phyloP scores from a whole-genome alignment of 257 asterid species.

The Ballota nigra region DNA sequence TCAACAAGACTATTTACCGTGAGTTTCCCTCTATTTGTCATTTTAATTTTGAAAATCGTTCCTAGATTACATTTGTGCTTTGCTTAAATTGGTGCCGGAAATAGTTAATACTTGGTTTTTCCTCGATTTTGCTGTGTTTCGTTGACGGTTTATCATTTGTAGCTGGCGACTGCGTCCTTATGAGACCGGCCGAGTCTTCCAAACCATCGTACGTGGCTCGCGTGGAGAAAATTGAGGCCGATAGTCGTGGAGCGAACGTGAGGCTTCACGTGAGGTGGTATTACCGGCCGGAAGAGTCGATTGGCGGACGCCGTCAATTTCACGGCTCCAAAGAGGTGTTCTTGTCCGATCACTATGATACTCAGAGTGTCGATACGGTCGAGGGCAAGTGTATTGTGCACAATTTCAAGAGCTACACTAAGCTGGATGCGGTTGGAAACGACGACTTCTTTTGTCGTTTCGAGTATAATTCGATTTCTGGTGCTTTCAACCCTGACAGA shows the following conservation, averaged over 20 bases:
- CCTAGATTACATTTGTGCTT: neutral
- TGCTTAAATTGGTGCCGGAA: conserved; percentile 40
- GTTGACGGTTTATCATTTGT: conserved; percentile 19
- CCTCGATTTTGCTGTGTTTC: conserved; percentile 2
- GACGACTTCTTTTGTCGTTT: conserved; percentile 94
- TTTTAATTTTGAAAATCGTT: neutral
- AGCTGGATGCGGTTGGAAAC: conserved; percentile 86
- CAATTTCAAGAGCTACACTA: conserved; percentile 79
- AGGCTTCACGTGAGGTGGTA: conserved; percentile 84
- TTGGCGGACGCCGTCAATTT: conserved; percentile 89
- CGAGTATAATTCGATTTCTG: conserved; percentile 83
- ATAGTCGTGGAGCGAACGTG: conserved; percentile 69
- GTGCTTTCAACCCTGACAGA: conserved; percentile 89
- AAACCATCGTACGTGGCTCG: conserved; percentile 88
- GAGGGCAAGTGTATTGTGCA: conserved; percentile 93
- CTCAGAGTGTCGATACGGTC: conserved; percentile 83
- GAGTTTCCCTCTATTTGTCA: conserved; percentile 14
- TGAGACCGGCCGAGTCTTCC: conserved; percentile 76
- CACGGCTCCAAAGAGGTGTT: conserved; percentile 93
- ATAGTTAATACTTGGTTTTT: neutral
- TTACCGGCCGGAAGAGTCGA: conserved; percentile 96
- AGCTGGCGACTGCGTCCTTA: conserved; percentile 94
- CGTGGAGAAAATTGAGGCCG: conserved; percentile 89
- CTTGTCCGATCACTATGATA: conserved; percentile 84
- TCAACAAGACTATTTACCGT: conserved; percentile 72